Evolutionary conservation across 495 filamentous ascomycete species (phyloP).

Genomic region (Aspergillus ostianus): DNA sequence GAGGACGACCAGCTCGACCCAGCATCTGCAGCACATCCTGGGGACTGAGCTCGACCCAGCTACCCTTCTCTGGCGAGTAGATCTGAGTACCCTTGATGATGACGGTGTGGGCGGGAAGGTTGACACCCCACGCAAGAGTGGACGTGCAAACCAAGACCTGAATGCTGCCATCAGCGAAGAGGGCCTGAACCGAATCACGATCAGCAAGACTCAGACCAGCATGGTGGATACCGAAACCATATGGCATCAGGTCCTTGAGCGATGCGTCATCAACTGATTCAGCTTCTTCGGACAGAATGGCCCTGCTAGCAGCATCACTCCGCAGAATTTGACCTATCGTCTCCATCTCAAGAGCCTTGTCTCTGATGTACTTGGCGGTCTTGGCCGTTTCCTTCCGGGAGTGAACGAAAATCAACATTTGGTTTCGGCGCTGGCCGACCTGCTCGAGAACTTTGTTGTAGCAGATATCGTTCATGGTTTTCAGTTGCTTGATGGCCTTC

Average conservation of each 20-base stretch:
- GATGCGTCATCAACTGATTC: constrained; percentile 80
- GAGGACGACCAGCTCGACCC: constrained; percentile 91
- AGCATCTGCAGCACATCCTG: constrained; percentile 99
- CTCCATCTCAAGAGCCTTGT: constrained; percentile 93
- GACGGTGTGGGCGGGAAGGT: constrained; percentile 89
- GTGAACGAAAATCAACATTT: constrained; percentile 99
- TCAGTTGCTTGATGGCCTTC: constrained; percentile 98
- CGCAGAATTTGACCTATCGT: constrained; percentile 95
- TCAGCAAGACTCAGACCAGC: constrained; percentile 93
- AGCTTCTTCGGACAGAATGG: constrained; percentile 81
- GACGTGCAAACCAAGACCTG: constrained; percentile 97
- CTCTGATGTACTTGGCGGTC: constrained; percentile 90
- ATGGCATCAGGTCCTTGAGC: constrained; percentile 91
- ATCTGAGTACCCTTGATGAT: constrained; percentile 98
- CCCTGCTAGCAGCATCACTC: constrained; percentile 87
- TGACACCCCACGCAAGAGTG: constrained; percentile 95
- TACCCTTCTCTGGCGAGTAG: constrained; percentile 97
- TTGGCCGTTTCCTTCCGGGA: constrained; percentile 98
- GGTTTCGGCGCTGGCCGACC: constrained; percentile 82
- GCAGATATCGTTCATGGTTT: constrained; percentile 98
- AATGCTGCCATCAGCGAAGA: constrained; percentile 85
- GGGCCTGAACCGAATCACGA: constrained; percentile 89
- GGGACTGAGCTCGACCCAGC: constrained; percentile 96
- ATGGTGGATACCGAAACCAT: constrained; percentile 97
- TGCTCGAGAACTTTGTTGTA: constrained; percentile 98